phyloP scores from a whole-genome alignment of 2,329 filamentous ascomycete genomes.

The Dactylellina haptotyla region DNA sequence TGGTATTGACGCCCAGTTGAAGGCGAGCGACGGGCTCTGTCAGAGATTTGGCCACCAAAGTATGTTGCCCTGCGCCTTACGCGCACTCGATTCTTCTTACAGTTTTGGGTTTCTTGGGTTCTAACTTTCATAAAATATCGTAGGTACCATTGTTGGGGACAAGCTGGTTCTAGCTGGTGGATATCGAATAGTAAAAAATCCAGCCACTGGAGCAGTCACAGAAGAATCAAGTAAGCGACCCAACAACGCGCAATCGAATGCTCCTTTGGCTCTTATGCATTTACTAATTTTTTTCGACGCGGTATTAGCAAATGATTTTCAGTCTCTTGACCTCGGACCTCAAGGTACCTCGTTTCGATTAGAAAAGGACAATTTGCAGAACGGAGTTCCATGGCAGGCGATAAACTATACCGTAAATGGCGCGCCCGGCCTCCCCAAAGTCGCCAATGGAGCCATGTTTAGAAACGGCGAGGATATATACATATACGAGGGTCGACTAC shows the following conservation, averaged over 20 bases:
- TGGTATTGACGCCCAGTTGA: slow-evolving; percentile 34
- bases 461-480: slow-evolving; percentile 40
- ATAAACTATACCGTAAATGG: slow-evolving; percentile 51
- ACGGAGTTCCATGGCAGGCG: slow-evolving; percentile 30
- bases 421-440: slow-evolving; percentile 39
- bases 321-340: slow-evolving; percentile 40
- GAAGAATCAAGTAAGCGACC: slow-evolving; percentile 34
- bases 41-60: slow-evolving; percentile 50
- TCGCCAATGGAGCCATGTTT: slow-evolving; percentile 49
- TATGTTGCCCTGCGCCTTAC: no score
- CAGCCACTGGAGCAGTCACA: slow-evolving; percentile 11
- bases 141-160: slow-evolving; percentile 37
- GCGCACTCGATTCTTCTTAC: no score
- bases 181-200: slow-evolving; percentile 37
- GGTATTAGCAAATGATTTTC: slow-evolving; percentile 46
- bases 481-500: slow-evolving; percentile 48
- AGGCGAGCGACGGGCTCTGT: slow-evolving; percentile 40
- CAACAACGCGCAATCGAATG: slow-evolving; percentile 20
- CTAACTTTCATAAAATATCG: not conserved
- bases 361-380: not conserved
- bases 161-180: slow-evolving; percentile 48
- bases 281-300: slow-evolving; percentile 15
- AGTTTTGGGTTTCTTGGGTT: no score
- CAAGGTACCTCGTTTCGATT: slow-evolving; percentile 28
- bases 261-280: not conserved